These are phyloP conservation scores for Liriodendron chinense DNA, from an alignment of 164 flowering plant genomes.

Conservation along the genomic window DNA sequence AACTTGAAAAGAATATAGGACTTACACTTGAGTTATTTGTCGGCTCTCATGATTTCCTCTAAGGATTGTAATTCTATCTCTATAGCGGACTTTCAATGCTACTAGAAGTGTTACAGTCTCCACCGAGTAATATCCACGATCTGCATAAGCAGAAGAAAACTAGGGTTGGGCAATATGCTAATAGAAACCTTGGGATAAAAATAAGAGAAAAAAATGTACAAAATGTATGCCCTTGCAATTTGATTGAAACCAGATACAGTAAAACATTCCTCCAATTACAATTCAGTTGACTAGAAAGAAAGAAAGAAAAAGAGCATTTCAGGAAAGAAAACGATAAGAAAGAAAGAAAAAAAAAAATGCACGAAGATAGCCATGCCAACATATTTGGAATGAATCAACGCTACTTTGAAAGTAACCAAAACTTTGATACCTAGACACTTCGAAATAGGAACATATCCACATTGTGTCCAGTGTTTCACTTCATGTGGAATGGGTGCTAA, in stretches of 20 bases:
- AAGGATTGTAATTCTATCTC: slow-evolving; percentile 46
- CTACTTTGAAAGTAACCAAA: neutral
- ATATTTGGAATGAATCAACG: neutral
- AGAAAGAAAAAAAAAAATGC: neutral
- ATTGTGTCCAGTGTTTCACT: no score
- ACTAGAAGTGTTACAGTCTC: slow-evolving; percentile 47
- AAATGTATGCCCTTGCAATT: neutral
- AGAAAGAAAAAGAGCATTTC: neutral
- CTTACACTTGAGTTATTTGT: slow-evolving; percentile 54
- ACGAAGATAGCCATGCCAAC: neutral
- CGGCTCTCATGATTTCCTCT: slow-evolving; percentile 52
- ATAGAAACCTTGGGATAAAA: neutral
- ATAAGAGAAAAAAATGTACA: neutral
- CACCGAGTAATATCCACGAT: slow-evolving; percentile 53
- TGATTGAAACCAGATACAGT: neutral
- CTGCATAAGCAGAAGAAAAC: slow-evolving; percentile 27
- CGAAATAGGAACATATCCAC: no score
- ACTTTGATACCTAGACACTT: no score
- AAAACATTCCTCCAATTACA: neutral
- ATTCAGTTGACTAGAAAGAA: neutral
- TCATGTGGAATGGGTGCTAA: no score
- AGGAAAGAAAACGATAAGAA: neutral
- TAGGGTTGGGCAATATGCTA: neutral
- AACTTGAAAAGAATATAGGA: slow-evolving; percentile 8
- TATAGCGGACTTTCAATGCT: slow-evolving; percentile 47